Conservation (phyloP, 176 grass and related monocot species). For the Cenchrus americanus region DNA sequence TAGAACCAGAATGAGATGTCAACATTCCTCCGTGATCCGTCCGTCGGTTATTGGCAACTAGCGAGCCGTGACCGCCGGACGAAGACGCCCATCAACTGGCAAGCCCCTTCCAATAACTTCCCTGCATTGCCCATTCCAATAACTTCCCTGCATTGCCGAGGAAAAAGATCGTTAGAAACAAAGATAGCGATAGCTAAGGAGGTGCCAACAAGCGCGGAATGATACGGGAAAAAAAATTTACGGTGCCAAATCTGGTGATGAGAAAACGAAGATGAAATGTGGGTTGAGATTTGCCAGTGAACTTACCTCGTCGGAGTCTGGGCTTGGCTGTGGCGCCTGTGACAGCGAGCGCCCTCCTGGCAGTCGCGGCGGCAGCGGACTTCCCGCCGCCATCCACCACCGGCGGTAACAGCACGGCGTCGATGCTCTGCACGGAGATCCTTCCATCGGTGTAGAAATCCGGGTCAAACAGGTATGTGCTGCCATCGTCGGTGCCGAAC, state of each 20-base stretch:
- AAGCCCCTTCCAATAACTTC: constrained; percentile 72
- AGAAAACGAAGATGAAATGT: neutral
- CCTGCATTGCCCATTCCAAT: too few species aligned
- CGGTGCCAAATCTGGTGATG: neutral
- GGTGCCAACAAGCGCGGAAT: too few species aligned
- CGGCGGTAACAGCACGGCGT: constrained; percentile 70
- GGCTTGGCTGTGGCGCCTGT: constrained; percentile 49
- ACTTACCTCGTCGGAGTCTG: constrained; percentile 78
- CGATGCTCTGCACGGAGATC: constrained; percentile 87
- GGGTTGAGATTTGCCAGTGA: neutral
- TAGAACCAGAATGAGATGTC: neutral
- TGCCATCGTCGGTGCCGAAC: constrained; percentile 69
- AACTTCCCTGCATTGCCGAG: constrained; percentile 31
- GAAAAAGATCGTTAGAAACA: constrained; percentile 1
- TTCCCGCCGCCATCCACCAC: constrained; percentile 38
- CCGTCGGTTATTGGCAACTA: constrained; percentile 58
- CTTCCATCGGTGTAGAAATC: constrained; percentile 86
- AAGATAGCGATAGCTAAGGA: too few species aligned
- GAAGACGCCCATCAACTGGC: constrained; percentile 53
- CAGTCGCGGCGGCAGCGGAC: neutral
- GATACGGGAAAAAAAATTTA: too few species aligned
- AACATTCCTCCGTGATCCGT: neutral
- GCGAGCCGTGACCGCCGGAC: constrained; percentile 37
- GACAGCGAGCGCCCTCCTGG: constrained; percentile 55
- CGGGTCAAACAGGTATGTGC: constrained; percentile 76